phyloP scores from a whole-genome alignment of 2,329 filamentous ascomycete species.

The Colletotrichum lini region DNA sequence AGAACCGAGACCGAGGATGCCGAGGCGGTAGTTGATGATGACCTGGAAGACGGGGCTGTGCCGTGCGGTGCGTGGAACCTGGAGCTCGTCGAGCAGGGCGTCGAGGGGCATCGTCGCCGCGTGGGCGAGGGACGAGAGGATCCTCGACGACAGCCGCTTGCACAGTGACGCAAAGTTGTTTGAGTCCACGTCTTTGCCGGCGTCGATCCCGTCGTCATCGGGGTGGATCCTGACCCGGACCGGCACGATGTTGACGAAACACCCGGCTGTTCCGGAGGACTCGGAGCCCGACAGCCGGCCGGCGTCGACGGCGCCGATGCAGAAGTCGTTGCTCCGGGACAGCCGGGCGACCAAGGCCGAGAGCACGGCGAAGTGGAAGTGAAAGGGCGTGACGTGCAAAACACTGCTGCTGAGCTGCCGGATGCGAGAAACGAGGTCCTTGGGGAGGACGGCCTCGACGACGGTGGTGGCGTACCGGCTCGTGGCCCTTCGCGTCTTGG shows the following conservation, averaged over 20 bases:
- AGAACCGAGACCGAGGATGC: constrained; percentile 24
- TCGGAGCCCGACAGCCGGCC: constrained; percentile 51
- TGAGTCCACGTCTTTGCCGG: too few species aligned
- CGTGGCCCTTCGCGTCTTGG: constrained; percentile 9
- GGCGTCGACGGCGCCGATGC: constrained; percentile 64
- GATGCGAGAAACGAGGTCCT: background rate
- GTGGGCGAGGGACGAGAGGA: constrained; percentile 56
- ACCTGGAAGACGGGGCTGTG: constrained; percentile 66
- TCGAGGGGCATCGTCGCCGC: constrained; percentile 63
- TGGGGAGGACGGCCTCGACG: background rate
- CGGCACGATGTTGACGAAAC: constrained; percentile 65
- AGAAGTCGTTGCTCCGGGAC: constrained; percentile 52
- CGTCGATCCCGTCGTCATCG: background rate
- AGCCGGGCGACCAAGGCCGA: background rate
- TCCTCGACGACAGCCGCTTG: constrained; percentile 2
- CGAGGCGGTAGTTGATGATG: constrained; percentile 52
- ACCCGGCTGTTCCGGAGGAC: constrained; percentile 56
- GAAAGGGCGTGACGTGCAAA: constrained; percentile 52
- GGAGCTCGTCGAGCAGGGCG: constrained; percentile 60
- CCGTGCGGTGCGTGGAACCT: constrained; percentile 54
- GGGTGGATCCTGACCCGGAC: constrained; percentile 53
- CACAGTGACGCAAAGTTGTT: background rate
- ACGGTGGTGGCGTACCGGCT: constrained; percentile 7
- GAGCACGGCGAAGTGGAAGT: constrained; percentile 61
- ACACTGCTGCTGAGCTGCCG: constrained; percentile 7